Conservation (phyloP, 208 protist genomes). For the Leishmania guyanensis region DNA sequence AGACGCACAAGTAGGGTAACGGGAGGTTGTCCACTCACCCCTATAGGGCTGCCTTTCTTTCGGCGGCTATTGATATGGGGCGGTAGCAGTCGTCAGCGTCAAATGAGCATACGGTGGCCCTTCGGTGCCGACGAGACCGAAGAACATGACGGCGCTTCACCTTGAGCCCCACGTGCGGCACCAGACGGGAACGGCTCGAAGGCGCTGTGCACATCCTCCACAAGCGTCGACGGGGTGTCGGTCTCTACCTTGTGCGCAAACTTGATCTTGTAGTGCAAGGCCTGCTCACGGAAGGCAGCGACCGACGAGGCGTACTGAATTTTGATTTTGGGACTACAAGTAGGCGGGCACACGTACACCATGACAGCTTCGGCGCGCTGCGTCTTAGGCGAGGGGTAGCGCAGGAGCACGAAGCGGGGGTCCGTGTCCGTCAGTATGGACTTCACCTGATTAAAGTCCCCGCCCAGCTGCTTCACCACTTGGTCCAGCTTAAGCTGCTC, state of each 20-base stretch:
- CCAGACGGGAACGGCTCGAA: conserved; percentile 26
- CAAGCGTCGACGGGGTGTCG: conserved; percentile 44
- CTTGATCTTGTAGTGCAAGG: conserved; percentile 40
- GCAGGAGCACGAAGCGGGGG: conserved; percentile 43
- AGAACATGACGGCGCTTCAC: conserved; percentile 7
- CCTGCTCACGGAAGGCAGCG: conserved; percentile 60
- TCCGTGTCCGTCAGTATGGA: conserved; percentile 35
- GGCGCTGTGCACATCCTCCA: conserved; percentile 45
- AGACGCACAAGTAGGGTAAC: no score
- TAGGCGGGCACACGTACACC: conserved; percentile 74
- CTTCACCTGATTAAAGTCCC: conserved; percentile 25
- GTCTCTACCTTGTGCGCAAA: conserved; percentile 60
- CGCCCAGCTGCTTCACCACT: conserved; percentile 13
- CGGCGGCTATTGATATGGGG: not conserved
- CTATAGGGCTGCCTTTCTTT: not conserved
- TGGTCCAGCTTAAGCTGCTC: conserved; percentile 32
- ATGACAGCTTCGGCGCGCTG: conserved; percentile 39
- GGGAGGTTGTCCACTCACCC: not conserved
- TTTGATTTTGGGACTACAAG: conserved; percentile 62
- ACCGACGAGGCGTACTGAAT: conserved; percentile 81
- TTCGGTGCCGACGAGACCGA: conserved; percentile 29
- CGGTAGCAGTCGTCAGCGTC: not conserved
- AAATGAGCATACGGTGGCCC: conserved; percentile 71
- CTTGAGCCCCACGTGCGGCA: conserved; percentile 5
- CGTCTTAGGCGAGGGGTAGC: conserved; percentile 29